Evolutionary conservation across 331 rosid species (phyloP).

Genomic region (Stylosanthes scabra): DNA sequence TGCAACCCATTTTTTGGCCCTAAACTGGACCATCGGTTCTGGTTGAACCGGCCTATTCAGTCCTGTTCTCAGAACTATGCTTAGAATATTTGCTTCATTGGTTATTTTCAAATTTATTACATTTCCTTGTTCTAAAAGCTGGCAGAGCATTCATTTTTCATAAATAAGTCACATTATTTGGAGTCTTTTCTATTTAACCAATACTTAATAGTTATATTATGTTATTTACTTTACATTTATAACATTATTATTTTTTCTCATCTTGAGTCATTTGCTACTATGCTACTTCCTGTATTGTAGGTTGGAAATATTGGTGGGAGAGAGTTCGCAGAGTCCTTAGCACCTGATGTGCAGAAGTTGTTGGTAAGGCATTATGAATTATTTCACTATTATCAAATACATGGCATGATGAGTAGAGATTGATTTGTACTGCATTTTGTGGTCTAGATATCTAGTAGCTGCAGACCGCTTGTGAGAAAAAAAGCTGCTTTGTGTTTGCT

Average conservation of each 20-base stretch:
- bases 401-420: constrained; percentile 36
- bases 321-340: constrained; percentile 98
- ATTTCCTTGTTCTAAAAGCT: too few relatives aligned
- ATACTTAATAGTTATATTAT: constrained; percentile 9
- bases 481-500: constrained; percentile 97
- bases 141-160: too few relatives aligned
- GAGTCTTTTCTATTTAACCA: neutral
- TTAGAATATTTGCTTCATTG: too few relatives aligned
- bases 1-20: too few relatives aligned
- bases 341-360: constrained; percentile 96
- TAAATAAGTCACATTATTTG: too few relatives aligned
- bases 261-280: constrained; percentile 32
- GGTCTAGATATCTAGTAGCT: constrained; percentile 93
- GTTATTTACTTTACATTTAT: constrained; percentile 23
- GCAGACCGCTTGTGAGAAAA: constrained; percentile 98
- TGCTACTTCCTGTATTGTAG: constrained; percentile 52
- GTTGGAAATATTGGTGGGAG: constrained; percentile 99
- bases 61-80: too few relatives aligned
- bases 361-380: constrained; percentile 66
- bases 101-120: too few relatives aligned
- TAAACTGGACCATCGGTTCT: too few relatives aligned
- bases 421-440: constrained; percentile 44
- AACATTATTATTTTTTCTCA: constrained; percentile 10
- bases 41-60: too few relatives aligned
- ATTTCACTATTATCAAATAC: constrained; percentile 16